phyloP scores from a whole-genome alignment of 148 eudicot genomes.

The Fagopyrum esculentum region DNA sequence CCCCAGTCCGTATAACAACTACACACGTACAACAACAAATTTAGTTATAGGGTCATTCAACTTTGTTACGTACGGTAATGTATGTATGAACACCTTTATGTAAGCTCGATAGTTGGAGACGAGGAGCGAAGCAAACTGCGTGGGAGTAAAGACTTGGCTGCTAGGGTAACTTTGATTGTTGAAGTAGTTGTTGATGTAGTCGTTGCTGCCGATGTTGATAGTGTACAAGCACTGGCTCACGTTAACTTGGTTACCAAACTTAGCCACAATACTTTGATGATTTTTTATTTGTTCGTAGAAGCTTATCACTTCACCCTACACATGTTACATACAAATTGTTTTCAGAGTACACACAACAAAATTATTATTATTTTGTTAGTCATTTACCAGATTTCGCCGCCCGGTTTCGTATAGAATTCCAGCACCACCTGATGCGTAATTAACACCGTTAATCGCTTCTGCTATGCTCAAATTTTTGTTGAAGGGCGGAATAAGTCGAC shows the following conservation, averaged over 20 bases:
- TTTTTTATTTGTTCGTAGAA: neutral
- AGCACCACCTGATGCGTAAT: constrained; percentile 10
- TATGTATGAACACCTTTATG: neutral
- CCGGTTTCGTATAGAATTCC: constrained; percentile 12
- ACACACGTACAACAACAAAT: neutral
- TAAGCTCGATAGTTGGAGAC: neutral
- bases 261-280: neutral
- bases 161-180: neutral
- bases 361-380: neutral
- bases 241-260: neutral
- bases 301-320: neutral
- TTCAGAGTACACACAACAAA: no score
- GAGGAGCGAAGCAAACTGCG: neutral
- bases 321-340: no score
- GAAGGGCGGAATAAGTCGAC: neutral
- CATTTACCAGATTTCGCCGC: neutral
- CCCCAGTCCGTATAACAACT: constrained; percentile 41
- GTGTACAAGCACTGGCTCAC: neutral
- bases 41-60: no score
- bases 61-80: no score
- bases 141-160: neutral
- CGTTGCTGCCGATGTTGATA: constrained; percentile 8
- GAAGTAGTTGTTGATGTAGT: constrained; percentile 14
- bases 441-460: constrained; percentile 8
- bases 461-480: neutral